Evolutionary conservation across 352 stramenopile genomes (phyloP), one percentile per base, ranked within the genome.

Genomic region (Blastocystis hominis): DNA sequence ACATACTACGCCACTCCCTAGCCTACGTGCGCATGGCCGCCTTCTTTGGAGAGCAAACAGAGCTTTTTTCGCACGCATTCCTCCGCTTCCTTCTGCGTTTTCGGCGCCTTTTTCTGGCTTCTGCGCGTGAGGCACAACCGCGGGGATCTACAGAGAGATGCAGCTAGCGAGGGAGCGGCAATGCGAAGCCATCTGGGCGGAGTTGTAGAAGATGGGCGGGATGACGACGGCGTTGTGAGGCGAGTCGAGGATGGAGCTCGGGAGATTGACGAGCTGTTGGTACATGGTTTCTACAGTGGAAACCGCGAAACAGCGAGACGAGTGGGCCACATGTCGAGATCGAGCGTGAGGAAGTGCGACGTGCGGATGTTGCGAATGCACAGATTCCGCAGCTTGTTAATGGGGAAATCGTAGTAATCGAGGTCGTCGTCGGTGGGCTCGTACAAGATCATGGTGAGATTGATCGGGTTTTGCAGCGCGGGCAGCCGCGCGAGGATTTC

Each of bases 301-400:
- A 2, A 36, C n/a, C 13, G 10, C 10, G 20, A 17, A 40, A 40
- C 3, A 55, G 34, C 40, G 20, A 77, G 24, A 30, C 66, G 17
- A 10, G 72, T 84, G 5, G 77, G 77, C 77, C 77, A 87, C 77
- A 87, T 87, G 47, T 87, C 77, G 40, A 87, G 30, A 30, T 87
- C 77, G 17, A 78, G 47, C 7, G 70, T 40, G 53, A 75, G 47
- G 56, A 87, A 87, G n/a, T 87, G 77, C 30, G 62, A 78, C 2
- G 77, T 87, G 24, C 55, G 53, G 50, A 87, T 64, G 20, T 87
- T 24, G 38, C 77, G 77, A 77, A 87, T 87, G 55, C 62, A 75
- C 10, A 87, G 20, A 47, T 87, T 87, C 4, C 77, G 77, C 24
- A 87, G 61, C 34, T 53, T 40, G 34, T 87, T 87, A 4, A 87